phyloP scores from a whole-genome alignment of 257 asterid species.

The Apocynum venetum region DNA sequence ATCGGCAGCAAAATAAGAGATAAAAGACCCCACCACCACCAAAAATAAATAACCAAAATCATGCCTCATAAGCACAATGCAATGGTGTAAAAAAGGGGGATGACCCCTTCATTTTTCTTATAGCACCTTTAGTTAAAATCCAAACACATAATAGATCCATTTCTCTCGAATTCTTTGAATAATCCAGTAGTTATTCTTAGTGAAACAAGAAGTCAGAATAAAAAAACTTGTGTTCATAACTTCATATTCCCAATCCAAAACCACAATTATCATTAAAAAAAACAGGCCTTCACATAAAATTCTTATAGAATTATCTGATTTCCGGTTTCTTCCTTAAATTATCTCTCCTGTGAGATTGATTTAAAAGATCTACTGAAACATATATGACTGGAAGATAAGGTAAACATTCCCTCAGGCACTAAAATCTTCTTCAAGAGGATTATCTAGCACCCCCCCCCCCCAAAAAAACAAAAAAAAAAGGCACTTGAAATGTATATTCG shows the following conservation, averaged over 20 bases:
- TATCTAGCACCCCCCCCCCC: not conserved
- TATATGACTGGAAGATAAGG: not conserved
- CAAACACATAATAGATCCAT: not conserved
- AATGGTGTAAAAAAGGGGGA: not conserved
- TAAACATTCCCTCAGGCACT: not conserved
- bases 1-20: not conserved
- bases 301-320: not conserved
- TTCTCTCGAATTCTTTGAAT: not conserved
- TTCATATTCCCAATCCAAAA: not conserved
- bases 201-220: not conserved
- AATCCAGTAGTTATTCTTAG: not conserved
- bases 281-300: not conserved
- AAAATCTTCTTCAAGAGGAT: not conserved
- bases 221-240: not conserved
- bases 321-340: not conserved
- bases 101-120: not conserved
- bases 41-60: not conserved
- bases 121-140: not conserved
- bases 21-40: not conserved
- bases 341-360: not conserved
- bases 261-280: not conserved
- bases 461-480: not conserved
- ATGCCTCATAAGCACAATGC: not conserved
- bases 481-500: slow-evolving; percentile 6
- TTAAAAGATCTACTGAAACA: not conserved